Base-by-base conservation (phyloP, 306 rosid genomes). In the Ormosia semicastrata region DNA sequence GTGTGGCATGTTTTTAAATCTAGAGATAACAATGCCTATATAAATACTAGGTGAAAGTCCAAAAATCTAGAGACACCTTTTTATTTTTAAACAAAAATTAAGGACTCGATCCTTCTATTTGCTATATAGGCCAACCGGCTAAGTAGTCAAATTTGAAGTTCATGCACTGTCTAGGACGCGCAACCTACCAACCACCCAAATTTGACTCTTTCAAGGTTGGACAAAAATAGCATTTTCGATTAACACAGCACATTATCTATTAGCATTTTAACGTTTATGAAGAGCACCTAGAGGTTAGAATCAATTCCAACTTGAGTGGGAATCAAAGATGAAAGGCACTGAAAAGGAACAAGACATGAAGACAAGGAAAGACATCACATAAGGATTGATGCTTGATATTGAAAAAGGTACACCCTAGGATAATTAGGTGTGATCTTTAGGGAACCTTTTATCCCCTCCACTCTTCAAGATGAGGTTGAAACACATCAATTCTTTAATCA, bases 281-380 rank as follows among this genome's bases (percentile, higher is more conserved):
- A 50, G 76, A 66, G 44, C 76, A 71, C 50, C 76, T 50, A 52
- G 4, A 29, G 2, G 10, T 70, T 32, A 9, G 76, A 71, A 47
- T 71, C 46, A 8, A 71, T 71, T 71, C 76, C 76, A 71, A 7
- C 63, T 2, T 32, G 14, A 50, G 62, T 71, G 76, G 75, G 59
- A 70, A 70, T 70, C 40, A 30, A 12, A 11, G 10, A 36, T 34
- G 29, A 70, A 52, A 18, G 32, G 14, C 14, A 66, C 56, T 39
- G 17, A 39, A 52, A 34, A 18, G 43, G 44, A 52, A 66, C 53
- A n/a, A 17, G 6, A 52, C 6, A 50, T 17, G 39, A n/a, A 17
- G 15, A 24, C 9, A 50, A 3, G 14, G 2, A 32, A 64, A 37
- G 12, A 32, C 5, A 34, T 17, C 30, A n/a, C 52, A 7, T 5